Evolutionary conservation across 352 stramenopile genomes (phyloP).

Genomic region (Pythium aphanidermatum): DNA sequence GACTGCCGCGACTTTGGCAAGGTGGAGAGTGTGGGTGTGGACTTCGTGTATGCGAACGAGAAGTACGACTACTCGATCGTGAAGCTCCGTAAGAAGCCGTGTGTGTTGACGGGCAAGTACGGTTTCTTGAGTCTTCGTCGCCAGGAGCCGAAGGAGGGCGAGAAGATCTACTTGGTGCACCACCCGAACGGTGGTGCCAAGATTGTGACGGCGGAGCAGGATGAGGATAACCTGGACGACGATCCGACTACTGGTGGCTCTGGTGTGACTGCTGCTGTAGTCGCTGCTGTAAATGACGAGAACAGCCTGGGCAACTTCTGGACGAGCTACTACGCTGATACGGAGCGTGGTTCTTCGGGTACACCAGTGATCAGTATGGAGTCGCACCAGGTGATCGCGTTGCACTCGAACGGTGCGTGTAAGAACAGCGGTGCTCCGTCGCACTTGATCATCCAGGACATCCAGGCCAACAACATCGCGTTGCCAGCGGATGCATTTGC

Average conservation of each 20-base stretch:
- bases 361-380: conserved; percentile 20
- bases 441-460: conserved; percentile 30
- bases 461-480: conserved; percentile 28
- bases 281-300: conserved; percentile 19
- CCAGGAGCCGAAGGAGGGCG: conserved; percentile 4
- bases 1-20: conserved; percentile 26
- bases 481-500: conserved; percentile 31
- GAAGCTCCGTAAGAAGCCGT: conserved; percentile 28
- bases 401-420: conserved; percentile 27
- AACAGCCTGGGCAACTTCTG: conserved; percentile 22
- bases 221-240: conserved; percentile 24
- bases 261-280: conserved; percentile 12
- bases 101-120: conserved; percentile 24
- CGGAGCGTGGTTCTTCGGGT: conserved; percentile 26
- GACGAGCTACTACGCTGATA: conserved; percentile 31
- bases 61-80: conserved; percentile 34
- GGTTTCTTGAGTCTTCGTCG: conserved; percentile 24
- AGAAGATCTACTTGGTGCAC: conserved; percentile 28
- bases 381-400: conserved; percentile 21
- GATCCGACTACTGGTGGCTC: conserved; percentile 20
- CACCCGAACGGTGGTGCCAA: conserved; percentile 27
- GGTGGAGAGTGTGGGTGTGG: conserved; percentile 16
- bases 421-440: conserved; percentile 30
- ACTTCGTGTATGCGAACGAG: conserved; percentile 30
- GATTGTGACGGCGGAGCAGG: conserved; percentile 24